phyloP scores from a whole-genome alignment of 495 filamentous ascomycete species.

The Penicillium longicatenatum region DNA sequence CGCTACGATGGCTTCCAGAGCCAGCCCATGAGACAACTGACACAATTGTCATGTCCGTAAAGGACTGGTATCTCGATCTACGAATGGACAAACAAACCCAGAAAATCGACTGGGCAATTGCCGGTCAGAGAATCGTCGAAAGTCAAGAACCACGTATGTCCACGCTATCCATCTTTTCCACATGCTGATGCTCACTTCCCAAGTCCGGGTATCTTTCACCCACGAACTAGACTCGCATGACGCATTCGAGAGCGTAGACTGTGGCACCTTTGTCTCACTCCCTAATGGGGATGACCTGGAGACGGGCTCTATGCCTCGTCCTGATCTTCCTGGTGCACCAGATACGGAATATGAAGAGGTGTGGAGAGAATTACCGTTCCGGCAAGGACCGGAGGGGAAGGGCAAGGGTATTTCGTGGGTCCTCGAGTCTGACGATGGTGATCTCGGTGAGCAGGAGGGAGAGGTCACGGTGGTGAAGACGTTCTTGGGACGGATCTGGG shows the following conservation, averaged over 20 bases:
- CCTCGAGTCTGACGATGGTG: slow-evolving; percentile 32
- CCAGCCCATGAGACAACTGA: slow-evolving; percentile 44
- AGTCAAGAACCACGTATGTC: slow-evolving; percentile 31
- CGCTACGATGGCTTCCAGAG: slow-evolving; percentile 45
- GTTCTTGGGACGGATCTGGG: slow-evolving; percentile 41
- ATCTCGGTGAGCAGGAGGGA: slow-evolving; percentile 19
- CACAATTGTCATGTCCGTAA: slow-evolving; percentile 47
- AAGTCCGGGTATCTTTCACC: slow-evolving; percentile 41
- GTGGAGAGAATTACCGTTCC: slow-evolving; percentile 39
- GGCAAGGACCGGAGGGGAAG: slow-evolving; percentile 24
- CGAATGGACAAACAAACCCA: slow-evolving; percentile 37
- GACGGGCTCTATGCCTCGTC: slow-evolving; percentile 41
- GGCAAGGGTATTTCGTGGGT: slow-evolving; percentile 37
- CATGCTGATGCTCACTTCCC: not conserved
- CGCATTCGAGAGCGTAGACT: slow-evolving; percentile 39
- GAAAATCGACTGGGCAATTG: slow-evolving; percentile 45
- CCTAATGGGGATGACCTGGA: slow-evolving; percentile 47
- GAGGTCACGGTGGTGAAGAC: slow-evolving; percentile 32
- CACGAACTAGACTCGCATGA: slow-evolving; percentile 46
- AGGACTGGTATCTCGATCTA: slow-evolving; percentile 47
- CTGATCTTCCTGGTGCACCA: slow-evolving; percentile 38
- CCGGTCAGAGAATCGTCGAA: slow-evolving; percentile 39
- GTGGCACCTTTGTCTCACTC: slow-evolving; percentile 38
- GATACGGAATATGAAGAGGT: slow-evolving; percentile 42
- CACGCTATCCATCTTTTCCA: not conserved